phyloP scores from a whole-genome alignment of 225 moss, liverwort and hornwort genomes.

The Thuidium tamariscinum region DNA sequence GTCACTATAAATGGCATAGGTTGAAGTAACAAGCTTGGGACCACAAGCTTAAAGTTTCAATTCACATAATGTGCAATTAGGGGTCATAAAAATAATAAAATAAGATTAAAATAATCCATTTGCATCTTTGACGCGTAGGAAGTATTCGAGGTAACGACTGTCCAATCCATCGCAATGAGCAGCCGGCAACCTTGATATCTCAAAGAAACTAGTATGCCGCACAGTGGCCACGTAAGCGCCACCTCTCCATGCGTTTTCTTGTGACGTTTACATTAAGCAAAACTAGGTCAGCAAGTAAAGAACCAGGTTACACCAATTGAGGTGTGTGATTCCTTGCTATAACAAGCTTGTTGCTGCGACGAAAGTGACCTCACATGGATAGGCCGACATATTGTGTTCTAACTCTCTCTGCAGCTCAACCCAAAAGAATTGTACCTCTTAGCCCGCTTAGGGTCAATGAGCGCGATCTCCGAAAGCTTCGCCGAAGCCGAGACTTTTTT shows the following conservation, averaged over 20 bases:
- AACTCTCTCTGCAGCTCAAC: background rate
- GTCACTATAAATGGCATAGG: background rate
- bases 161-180: background rate
- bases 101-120: background rate
- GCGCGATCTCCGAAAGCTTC: constrained; percentile 45
- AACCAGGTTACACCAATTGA: background rate
- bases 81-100: background rate
- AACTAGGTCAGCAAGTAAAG: background rate
- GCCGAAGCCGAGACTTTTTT: constrained; percentile 49
- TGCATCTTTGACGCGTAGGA: no score
- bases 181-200: background rate
- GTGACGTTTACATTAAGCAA: background rate
- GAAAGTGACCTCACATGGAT: background rate
- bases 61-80: background rate
- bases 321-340: background rate
- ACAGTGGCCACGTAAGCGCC: background rate
- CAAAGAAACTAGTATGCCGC: background rate
- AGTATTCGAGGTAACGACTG: background rate
- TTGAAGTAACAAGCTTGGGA: background rate
- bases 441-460: constrained; percentile 45
- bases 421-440: constrained; percentile 17
- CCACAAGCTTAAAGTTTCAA: background rate
- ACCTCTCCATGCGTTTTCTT: background rate
- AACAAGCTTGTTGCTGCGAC: background rate
- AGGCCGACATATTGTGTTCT: background rate